Percentiles rank a stretch among this genome's conserved stretches.
Conservation (phyloP, 163 green algal species). For the Chlamydomonas reinhardtii region DNA sequence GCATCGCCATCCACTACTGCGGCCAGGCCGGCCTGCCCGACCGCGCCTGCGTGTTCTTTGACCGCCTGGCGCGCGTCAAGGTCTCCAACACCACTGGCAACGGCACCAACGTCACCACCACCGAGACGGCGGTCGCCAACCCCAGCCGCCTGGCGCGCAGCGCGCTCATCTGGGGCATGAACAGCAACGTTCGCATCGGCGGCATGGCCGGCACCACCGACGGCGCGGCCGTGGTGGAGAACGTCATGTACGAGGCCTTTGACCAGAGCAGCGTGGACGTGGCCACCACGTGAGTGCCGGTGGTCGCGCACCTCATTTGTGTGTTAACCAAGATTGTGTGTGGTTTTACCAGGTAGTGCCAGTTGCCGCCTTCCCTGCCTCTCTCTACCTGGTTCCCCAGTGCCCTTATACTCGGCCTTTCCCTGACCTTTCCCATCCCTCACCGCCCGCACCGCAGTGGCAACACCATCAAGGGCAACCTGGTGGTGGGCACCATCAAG, state of each 20-base stretch:
- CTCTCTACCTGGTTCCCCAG: too few species aligned
- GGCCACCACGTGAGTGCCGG: constrained; percentile 1
- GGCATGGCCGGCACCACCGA: background rate
- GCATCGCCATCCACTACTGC: constrained; percentile 56
- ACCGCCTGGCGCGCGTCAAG: background rate
- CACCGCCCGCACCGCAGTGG: background rate
- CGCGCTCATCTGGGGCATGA: constrained; percentile 37
- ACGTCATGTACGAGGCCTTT: constrained; percentile 62
- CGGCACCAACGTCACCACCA: background rate
- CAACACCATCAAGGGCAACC: constrained; percentile 53
- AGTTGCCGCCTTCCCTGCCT: too few species aligned
- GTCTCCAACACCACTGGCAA: background rate
- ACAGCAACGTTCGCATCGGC: constrained; percentile 32
- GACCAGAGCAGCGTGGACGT: constrained; percentile 56
- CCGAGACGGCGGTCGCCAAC: background rate
- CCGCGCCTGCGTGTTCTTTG: constrained; percentile 24
- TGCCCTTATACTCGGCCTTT: too few species aligned
- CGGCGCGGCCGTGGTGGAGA: constrained; percentile 41
- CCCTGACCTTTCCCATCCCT: background rate
- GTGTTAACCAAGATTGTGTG: too few species aligned
- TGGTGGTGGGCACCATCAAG: constrained; percentile 49
- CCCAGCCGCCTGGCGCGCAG: constrained; percentile 24
- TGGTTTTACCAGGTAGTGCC: too few species aligned
- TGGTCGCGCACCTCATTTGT: too few species aligned
- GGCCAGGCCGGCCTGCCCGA: constrained; percentile 61